phyloP scores from a whole-genome alignment of 176 grass and related monocot genomes.

The Musa troglodytarum region DNA sequence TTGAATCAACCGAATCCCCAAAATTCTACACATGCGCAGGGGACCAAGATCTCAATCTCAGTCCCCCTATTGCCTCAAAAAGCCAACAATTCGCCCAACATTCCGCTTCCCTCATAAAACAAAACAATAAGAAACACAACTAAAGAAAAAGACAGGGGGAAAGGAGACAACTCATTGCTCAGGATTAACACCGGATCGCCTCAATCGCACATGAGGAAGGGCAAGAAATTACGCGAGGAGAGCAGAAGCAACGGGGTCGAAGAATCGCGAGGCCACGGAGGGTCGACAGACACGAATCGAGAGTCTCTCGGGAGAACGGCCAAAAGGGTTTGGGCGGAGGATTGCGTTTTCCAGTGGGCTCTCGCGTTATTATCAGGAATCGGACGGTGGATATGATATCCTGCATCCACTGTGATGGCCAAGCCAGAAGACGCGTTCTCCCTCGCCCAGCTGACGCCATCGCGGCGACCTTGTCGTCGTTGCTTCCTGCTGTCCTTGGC shows the following conservation, averaged over 20 bases:
- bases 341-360: background rate
- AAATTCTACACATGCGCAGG: constrained; percentile 22
- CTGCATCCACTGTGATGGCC: background rate
- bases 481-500: no score
- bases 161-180: no score
- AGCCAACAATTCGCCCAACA: constrained; percentile 3
- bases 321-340: background rate
- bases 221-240: background rate
- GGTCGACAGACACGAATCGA: background rate
- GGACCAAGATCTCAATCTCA: constrained; percentile 53
- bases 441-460: no score
- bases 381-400: background rate
- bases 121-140: background rate
- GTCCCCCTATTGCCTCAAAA: constrained; percentile 33
- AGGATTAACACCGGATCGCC: background rate
- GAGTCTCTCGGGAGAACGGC: background rate
- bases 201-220: background rate
- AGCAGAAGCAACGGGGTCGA: background rate
- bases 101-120: constrained; percentile 4
- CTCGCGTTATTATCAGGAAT: background rate
- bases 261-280: background rate
- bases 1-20: background rate
- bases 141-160: background rate
- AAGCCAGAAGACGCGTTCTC: background rate
- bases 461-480: no score